phyloP scores from a whole-genome alignment of 1,284 basidiomycete genomes.

The Ganoderma boninense region DNA sequence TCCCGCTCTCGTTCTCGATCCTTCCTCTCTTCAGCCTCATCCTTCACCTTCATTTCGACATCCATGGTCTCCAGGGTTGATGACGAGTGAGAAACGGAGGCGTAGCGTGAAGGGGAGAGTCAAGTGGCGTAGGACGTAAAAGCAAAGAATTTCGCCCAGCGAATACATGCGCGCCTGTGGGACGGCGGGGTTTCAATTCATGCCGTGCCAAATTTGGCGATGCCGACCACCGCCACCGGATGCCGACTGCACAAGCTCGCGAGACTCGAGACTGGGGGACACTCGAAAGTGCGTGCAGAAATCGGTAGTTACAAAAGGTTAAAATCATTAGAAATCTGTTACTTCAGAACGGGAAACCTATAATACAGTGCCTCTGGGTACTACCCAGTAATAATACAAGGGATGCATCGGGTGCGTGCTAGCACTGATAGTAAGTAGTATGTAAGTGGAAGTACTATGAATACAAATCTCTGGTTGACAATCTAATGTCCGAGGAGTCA shows the following conservation, averaged over 20 bases:
- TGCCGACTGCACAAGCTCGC: no score
- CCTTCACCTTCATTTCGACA: constrained; percentile 80
- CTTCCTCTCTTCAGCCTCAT: constrained; percentile 67
- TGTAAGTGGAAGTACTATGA: no score
- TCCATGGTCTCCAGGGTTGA: constrained; percentile 66
- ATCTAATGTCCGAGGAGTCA: neutral
- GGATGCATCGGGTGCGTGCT: no score
- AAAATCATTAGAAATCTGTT: no score
- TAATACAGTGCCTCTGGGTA: neutral
- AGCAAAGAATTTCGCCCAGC: constrained; percentile 16
- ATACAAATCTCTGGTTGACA: neutral
- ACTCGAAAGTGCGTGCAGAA: neutral
- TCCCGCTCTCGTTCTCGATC: constrained; percentile 48
- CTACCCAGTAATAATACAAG: neutral
- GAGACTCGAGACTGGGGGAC: no score
- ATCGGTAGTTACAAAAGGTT: no score
- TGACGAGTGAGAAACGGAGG: neutral
- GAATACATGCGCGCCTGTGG: neutral
- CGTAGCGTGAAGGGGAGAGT: constrained; percentile 17
- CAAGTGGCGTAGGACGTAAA: constrained; percentile 12
- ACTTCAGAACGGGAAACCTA: neutral
- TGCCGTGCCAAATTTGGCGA: neutral
- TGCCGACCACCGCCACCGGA: neutral
- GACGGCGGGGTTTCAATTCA: constrained; percentile 16
- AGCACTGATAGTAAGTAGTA: no score